A percentile compares a stretch with the other conserved stretches of the same genome.
Evolutionary conservation across 495 filamentous ascomycete species (phyloP).

Genomic region (Evansstolkia leycettana): DNA sequence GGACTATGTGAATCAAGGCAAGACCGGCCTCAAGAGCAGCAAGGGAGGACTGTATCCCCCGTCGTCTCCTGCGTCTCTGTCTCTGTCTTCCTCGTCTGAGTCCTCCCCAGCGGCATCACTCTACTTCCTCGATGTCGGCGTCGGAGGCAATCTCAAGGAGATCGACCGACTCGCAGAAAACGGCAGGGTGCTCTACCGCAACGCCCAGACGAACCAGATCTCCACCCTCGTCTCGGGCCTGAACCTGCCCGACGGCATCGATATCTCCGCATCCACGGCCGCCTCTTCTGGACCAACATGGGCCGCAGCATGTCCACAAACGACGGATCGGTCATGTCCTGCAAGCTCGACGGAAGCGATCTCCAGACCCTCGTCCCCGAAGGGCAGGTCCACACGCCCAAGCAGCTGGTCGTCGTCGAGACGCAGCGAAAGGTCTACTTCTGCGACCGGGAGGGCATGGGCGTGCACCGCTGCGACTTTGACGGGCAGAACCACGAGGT

Average conservation of each 20-base stretch:
- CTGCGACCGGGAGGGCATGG: slow-evolving; percentile 42
- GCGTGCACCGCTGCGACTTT: slow-evolving; percentile 30
- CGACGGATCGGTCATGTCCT: slow-evolving; percentile 30
- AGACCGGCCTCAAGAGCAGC: slow-evolving; percentile 14
- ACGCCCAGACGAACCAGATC: no score
- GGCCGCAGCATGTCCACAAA: slow-evolving; percentile 22
- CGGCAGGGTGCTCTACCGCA: no score
- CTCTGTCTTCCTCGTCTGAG: no score
- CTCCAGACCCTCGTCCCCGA: slow-evolving; percentile 21
- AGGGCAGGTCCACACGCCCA: slow-evolving; percentile 38
- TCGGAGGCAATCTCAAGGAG: no score
- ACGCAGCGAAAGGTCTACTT: slow-evolving; percentile 30
- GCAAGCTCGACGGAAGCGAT: slow-evolving; percentile 32
- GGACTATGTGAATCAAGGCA: slow-evolving; percentile 29
- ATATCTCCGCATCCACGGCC: slow-evolving; percentile 14
- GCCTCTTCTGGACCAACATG: slow-evolving; percentile 43
- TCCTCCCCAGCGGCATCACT: no score
- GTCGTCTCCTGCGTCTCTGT: no score
- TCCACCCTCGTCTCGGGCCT: slow-evolving; percentile 18
- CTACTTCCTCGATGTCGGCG: no score
- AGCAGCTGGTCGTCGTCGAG: slow-evolving; percentile 32
- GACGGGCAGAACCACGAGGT: slow-evolving; percentile 35
- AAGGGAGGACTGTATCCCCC: slow-evolving; percentile 17
- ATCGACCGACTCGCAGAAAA: no score
- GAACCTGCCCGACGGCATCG: slow-evolving; percentile 34